Evolutionary conservation across 495 filamentous ascomycete species (phyloP).

Genomic region (Trichocladium uniseriatum): DNA sequence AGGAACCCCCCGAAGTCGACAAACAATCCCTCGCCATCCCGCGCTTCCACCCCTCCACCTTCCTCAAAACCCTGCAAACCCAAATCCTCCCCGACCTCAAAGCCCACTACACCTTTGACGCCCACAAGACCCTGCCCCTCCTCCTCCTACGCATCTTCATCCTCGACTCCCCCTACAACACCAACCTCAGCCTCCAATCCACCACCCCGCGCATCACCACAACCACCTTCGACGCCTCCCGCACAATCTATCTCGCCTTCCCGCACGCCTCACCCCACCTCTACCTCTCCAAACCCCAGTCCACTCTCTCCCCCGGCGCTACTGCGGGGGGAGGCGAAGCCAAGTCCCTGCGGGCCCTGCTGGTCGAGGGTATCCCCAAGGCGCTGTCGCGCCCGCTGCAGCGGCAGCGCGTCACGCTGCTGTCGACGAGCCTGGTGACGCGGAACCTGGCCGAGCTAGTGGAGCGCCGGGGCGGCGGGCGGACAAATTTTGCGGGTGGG

Average conservation of each 20-base stretch:
- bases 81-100: constrained; percentile 66
- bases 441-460: constrained; percentile 59
- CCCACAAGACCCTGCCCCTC: constrained; percentile 52
- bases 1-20: constrained; percentile 22
- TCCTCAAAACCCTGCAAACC: constrained; percentile 60
- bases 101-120: constrained; percentile 67
- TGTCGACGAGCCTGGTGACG: constrained; percentile 55
- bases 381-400: constrained; percentile 54
- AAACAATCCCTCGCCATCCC: constrained; percentile 47
- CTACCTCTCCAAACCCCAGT: constrained; percentile 52
- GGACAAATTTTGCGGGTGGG: constrained; percentile 58
- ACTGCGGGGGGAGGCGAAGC: constrained; percentile 36
- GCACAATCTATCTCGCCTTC: constrained; percentile 67
- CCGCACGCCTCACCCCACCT: constrained; percentile 67
- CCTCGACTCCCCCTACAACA: constrained; percentile 61
- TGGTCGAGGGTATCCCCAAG: constrained; percentile 66
- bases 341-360: constrained; percentile 55
- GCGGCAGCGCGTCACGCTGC: constrained; percentile 56
- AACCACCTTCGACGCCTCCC: constrained; percentile 44
- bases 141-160: constrained; percentile 68
- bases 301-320: constrained; percentile 12
- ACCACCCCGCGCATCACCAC: constrained; percentile 3
- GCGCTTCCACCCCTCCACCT: constrained; percentile 65
- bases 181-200: constrained; percentile 33
- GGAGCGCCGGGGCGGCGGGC: constrained; percentile 53